Conservation (phyloP, 768 basidiomycete species). For the Tylopilus subfusipes region DNA sequence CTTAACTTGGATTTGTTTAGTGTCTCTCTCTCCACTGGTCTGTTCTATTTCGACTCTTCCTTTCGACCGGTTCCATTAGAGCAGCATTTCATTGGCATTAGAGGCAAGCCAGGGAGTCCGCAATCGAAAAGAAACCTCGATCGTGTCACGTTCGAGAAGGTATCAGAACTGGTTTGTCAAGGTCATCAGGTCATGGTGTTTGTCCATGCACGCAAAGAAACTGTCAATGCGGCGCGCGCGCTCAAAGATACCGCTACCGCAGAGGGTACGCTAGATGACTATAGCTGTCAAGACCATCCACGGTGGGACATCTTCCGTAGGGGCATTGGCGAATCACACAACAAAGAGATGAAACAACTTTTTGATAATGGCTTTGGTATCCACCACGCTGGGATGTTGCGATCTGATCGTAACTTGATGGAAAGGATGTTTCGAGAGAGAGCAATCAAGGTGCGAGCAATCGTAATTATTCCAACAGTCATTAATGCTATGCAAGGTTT, state of each 20-base stretch:
- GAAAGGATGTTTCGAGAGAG: constrained; percentile 89
- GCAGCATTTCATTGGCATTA: constrained; percentile 93
- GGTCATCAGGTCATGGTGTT: constrained; percentile 99
- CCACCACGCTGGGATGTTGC: constrained; percentile 97
- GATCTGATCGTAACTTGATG: constrained; percentile 92
- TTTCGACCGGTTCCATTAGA: constrained; percentile 96
- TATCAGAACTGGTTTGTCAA: constrained; percentile 77
- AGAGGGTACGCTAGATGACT: constrained; percentile 73
- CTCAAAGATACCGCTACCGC: constrained; percentile 71
- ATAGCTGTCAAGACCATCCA: constrained; percentile 79
- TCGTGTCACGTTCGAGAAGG: constrained; percentile 84
- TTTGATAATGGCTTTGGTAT: constrained; percentile 94
- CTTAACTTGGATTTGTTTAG: constrained; percentile 39
- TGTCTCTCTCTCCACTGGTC: constrained; percentile 78
- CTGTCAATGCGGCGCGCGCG: constrained; percentile 83
- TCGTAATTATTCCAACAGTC: not conserved
- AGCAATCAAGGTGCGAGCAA: constrained; percentile 73
- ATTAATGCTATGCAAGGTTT: constrained; percentile 52
- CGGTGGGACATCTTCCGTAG: constrained; percentile 73
- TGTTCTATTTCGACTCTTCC: constrained; percentile 98
- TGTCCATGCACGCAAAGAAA: constrained; percentile 97
- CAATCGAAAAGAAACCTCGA: constrained; percentile 84
- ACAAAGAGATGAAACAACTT: constrained; percentile 95
- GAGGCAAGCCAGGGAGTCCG: constrained; percentile 76
- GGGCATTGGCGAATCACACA: constrained; percentile 75